Conservation (phyloP, 257 asterid species). For the Gardenia jasminoides region DNA sequence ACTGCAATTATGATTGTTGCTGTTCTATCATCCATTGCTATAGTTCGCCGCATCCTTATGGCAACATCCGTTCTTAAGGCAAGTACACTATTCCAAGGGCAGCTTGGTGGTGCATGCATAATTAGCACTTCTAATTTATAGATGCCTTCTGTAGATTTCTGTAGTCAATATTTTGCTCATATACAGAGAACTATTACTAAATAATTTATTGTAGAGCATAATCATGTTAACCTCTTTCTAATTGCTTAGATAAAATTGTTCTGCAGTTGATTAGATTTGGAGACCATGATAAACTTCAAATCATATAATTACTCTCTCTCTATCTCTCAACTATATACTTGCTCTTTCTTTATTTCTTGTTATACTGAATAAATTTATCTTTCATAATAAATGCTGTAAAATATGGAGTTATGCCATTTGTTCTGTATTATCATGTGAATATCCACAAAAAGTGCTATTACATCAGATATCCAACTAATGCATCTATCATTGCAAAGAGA, state of each 20-base stretch:
- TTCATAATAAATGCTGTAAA: neutral
- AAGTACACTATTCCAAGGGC: conserved; percentile 23
- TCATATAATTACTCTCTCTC: neutral
- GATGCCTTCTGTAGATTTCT: neutral
- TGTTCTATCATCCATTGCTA: conserved; percentile 82
- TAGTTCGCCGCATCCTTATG: conserved; percentile 94
- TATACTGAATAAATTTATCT: neutral
- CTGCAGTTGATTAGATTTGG: neutral
- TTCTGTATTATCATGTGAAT: neutral
- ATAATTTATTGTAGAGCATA: neutral
- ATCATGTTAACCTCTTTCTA: neutral
- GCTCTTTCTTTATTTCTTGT: neutral
- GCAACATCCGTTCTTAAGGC: conserved; percentile 98
- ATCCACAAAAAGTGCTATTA: neutral
- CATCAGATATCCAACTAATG: neutral
- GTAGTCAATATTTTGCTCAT: neutral
- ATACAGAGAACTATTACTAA: no score
- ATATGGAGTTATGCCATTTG: neutral
- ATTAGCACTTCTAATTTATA: neutral
- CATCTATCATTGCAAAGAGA: neutral
- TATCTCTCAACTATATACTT: neutral
- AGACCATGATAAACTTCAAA: neutral
- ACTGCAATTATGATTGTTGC: conserved; percentile 74
- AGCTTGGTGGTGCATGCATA: conserved; percentile 9
- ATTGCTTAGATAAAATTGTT: neutral